Base-by-base conservation (phyloP, 164 flowering plant genomes). In the Kingdonia uniflora region DNA sequence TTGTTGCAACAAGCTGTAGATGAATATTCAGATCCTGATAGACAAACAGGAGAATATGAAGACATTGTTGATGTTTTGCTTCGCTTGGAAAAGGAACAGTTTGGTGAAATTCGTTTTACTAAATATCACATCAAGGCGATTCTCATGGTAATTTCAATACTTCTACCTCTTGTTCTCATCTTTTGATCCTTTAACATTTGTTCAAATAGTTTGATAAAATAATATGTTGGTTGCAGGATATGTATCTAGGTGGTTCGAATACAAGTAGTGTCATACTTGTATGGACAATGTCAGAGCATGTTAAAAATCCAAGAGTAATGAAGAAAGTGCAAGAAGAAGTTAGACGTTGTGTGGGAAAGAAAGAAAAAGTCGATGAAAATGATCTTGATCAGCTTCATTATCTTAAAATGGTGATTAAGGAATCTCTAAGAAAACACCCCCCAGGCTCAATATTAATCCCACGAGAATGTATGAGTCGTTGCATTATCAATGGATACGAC, bases 221-320 rank as follows among this genome's bases (percentile, higher is more conserved):
- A 3, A 8, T 29, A 29, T 29, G 35, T 29, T 29, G 8, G 35
- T 29, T 29, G 35, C 57, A 63, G 66, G 25, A 63, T 41, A 25
- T 57, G 7, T 57, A 56, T 44, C 25, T 63, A 11, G 66, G 51
- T 16, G 61, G 61, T 33, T 38, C 49, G 15, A 61, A 57, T 17
- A 45, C 66, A 1, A 14, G 17, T 24, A 39, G 61, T 6, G 20
- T 17, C 19, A 55, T 60, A 1, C n/a, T 65, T 41, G 39, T 17
- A 11, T 65, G 69, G 69, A 56, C 64, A 43, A 55, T 65, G 69
- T 15, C 64, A 4, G 64, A 65, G 41, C 35, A 59, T 5, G 11
- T 25, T 23, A 44, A n/a, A 24, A 55, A 51, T 13, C 64, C 68
- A 14, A n/a, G 46, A 35, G 14, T 17, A 11, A 55, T 55, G 57